Evolutionary conservation across 2,329 filamentous ascomycete species (phyloP).

Genomic region (Whalleya microplaca): DNA sequence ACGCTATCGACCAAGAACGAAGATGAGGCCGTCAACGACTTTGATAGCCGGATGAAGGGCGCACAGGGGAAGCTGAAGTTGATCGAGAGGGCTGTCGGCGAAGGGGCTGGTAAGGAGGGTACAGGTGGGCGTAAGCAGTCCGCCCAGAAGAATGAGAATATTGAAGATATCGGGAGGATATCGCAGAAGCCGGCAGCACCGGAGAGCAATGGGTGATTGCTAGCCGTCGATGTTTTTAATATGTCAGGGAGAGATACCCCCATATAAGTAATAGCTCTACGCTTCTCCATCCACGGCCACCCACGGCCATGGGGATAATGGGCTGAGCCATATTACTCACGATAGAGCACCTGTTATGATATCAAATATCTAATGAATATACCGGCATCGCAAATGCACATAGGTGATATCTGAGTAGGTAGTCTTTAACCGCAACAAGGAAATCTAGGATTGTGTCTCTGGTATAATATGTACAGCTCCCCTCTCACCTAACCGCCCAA

Average conservation of each 20-base stretch:
- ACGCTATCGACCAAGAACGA: constrained; percentile 80
- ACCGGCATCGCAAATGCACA: background rate
- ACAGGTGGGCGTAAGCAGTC: constrained; percentile 4
- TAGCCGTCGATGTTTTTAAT: background rate
- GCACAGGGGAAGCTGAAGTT: constrained; percentile 85
- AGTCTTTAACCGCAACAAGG: constrained; percentile 22
- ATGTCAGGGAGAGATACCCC: background rate
- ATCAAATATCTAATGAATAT: background rate
- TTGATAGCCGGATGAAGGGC: constrained; percentile 82
- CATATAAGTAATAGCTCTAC: background rate
- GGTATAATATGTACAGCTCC: constrained; percentile 35
- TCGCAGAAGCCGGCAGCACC: constrained; percentile 5
- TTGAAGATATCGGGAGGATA: constrained; percentile 32
- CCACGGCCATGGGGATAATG: background rate
- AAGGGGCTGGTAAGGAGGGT: constrained; percentile 30
- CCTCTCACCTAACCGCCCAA: constrained; percentile 9
- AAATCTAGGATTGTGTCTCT: constrained; percentile 33
- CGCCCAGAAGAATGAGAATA: constrained; percentile 31
- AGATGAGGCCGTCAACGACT: constrained; percentile 87
- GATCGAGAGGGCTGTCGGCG: constrained; percentile 70
- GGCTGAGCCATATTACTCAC: background rate
- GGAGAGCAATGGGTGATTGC: constrained; percentile 6
- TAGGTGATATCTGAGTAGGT: constrained; percentile 4
- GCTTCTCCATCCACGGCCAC: no score
- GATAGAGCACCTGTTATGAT: background rate